Conservation (phyloP, 73 alveolate genomes). For the Paramecium pentaurelia region DNA sequence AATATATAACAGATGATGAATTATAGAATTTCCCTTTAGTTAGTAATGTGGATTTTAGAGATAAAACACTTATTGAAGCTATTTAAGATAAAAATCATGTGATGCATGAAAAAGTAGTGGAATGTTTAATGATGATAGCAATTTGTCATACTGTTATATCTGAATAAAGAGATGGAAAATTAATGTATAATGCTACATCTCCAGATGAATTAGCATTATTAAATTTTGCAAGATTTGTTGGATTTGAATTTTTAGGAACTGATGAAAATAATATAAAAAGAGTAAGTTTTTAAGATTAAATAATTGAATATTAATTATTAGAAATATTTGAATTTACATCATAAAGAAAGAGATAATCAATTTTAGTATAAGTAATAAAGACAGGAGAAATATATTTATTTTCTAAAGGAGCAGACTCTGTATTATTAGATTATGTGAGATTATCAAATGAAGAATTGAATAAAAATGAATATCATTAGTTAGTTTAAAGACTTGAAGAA, state of each 20-base stretch:
- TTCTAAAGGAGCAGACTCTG: slow-evolving; percentile 77
- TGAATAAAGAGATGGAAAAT: slow-evolving; percentile 65
- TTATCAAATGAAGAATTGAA: not conserved
- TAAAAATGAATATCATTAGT: not conserved
- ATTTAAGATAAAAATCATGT: slow-evolving; percentile 6
- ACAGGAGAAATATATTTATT: slow-evolving; percentile 63
- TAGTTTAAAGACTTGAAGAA: slow-evolving; percentile 16
- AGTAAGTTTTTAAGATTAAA: slow-evolving; percentile 65
- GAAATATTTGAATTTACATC: slow-evolving; percentile 83
- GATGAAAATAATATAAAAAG: slow-evolving; percentile 38
- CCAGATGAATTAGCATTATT: slow-evolving; percentile 93
- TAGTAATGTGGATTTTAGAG: slow-evolving; percentile 63
- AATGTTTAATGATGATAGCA: slow-evolving; percentile 61
- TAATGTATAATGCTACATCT: slow-evolving; percentile 77
- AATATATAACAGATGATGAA: slow-evolving; percentile 38
- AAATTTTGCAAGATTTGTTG: slow-evolving; percentile 75
- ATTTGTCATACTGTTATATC: slow-evolving; percentile 73
- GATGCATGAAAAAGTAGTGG: not conserved
- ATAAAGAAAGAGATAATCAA: slow-evolving; percentile 86
- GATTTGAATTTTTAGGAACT: slow-evolving; percentile 65
- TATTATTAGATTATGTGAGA: slow-evolving; percentile 35
- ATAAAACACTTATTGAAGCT: slow-evolving; percentile 18
- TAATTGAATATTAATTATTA: slow-evolving; percentile 67
- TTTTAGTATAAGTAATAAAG: slow-evolving; percentile 71
- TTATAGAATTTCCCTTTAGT: slow-evolving; percentile 11